Base-by-base conservation (phyloP, 805 yeast genomes). In the Saturnispora zaruensis region DNA sequence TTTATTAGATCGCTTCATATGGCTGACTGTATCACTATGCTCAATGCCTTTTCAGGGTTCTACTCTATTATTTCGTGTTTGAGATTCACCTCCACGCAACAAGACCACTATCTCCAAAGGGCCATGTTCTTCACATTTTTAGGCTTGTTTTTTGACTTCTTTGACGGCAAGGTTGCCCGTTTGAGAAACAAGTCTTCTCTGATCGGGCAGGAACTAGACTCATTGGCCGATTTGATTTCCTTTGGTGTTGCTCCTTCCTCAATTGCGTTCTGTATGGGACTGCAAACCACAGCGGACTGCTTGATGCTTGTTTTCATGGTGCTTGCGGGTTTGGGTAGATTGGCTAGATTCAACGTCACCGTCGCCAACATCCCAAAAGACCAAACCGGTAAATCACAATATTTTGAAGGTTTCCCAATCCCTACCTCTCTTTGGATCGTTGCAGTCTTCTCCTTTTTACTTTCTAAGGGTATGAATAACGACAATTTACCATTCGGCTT, bases 131-230 rank as follows among this genome's bases (percentile, higher is more conserved):
- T 75, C 69, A 87, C 89, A 41, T 75, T 86, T n/a, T 72, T 91
- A 57, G 99, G 99, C 5, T 78, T 91, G 61, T 88, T 93, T 64
- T 91, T 91, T 66, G 99, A 91, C 67, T 89, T 93, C 65, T 86
- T 93, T 65, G 99, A 93, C 65, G 99, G 99, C 33, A 81, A 95
- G 60, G 99, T 91, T 6, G 99, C 99, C 4, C 78, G 99, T 62
- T 77, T 93, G 70, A 79, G 96, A 69, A 85, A 89, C 65, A 88
- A 90, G 70, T 79, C 95, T 2, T 84, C 95, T 11, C 75, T 93
- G 49, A 87, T 93, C 86, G 99, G 99, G 53, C 98, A 93, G 68
- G 99, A 93, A 70, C 78, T 93, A 60, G 99, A 93, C 65, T 90
- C 97, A 1, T 76, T 93, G 59, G 99, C 99, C 21, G 99, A 93